These are phyloP conservation scores for Leptoxyphium fumago DNA, from an alignment of 2,329 filamentous ascomycete genomes.

Conservation along the genomic window DNA sequence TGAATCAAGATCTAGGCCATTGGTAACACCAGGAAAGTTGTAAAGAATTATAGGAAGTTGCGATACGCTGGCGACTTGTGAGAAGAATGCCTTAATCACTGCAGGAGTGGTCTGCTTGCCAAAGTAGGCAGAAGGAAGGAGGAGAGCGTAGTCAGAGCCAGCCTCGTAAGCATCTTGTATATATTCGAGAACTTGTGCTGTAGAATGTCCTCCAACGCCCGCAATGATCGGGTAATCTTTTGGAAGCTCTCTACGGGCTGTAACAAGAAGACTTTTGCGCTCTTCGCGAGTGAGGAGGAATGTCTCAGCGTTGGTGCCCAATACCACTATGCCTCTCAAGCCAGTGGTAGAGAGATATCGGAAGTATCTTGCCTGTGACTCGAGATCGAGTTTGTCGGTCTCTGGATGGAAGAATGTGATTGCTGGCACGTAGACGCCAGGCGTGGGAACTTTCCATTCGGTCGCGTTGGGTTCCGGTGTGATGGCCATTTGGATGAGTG, in stretches of 20 bases:
- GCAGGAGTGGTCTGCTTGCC: slow-evolving; percentile 44
- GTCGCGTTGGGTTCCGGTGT: no score
- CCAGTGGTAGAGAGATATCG: slow-evolving; percentile 22
- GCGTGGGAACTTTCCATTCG: not conserved
- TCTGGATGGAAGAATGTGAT: slow-evolving; percentile 26
- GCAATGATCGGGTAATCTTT: slow-evolving; percentile 45
- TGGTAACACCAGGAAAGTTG: slow-evolving; percentile 55
- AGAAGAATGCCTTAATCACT: slow-evolving; percentile 46
- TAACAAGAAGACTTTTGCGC: slow-evolving; percentile 39
- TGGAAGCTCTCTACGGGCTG: slow-evolving; percentile 40
- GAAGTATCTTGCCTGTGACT: slow-evolving; percentile 24
- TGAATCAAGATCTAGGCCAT: slow-evolving; percentile 53
- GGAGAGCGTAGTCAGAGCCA: slow-evolving; percentile 46
- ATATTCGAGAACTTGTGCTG: slow-evolving; percentile 46
- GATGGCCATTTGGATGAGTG: no score
- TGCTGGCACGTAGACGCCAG: slow-evolving; percentile 14
- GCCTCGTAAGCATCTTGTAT: slow-evolving; percentile 44
- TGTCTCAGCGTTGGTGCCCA: slow-evolving; percentile 28
- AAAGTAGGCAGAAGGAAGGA: slow-evolving; percentile 51
- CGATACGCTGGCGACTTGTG: slow-evolving; percentile 38
- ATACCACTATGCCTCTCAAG: slow-evolving; percentile 25
- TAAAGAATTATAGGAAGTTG: slow-evolving; percentile 48
- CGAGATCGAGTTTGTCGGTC: slow-evolving; percentile 20
- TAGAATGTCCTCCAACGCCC: slow-evolving; percentile 50
- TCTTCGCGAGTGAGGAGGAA: slow-evolving; percentile 31